These are phyloP conservation scores for Quercus gilva DNA, from an alignment of 306 rosid genomes.

Conservation along the genomic window DNA sequence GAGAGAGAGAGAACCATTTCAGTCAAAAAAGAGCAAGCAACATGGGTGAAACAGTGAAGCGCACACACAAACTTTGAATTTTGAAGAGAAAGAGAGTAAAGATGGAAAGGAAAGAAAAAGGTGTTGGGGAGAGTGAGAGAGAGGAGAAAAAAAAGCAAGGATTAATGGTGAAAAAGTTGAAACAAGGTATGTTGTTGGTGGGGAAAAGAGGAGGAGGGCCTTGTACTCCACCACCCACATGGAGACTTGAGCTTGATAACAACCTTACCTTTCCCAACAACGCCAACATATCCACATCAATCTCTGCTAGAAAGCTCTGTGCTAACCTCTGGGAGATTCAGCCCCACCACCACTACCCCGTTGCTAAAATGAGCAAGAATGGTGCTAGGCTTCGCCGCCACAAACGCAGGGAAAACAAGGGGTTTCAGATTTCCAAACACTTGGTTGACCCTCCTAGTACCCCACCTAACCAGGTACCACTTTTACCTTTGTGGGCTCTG, in stretches of 20 bases:
- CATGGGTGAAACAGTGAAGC: slow-evolving; percentile 10
- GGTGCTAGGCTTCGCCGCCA: slow-evolving; percentile 30
- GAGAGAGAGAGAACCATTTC: not conserved
- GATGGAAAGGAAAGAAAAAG: slow-evolving; percentile 30
- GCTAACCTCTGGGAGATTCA: slow-evolving; percentile 67
- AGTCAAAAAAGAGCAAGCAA: slow-evolving; percentile 3
- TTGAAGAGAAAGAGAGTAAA: slow-evolving; percentile 21
- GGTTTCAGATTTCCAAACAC: slow-evolving; percentile 19
- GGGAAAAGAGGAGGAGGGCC: slow-evolving; percentile 53
- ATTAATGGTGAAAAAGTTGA: slow-evolving; percentile 56
- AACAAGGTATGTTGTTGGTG: slow-evolving; percentile 33
- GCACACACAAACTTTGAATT: slow-evolving; percentile 10
- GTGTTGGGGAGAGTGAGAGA: slow-evolving; percentile 12
- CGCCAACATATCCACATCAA: slow-evolving; percentile 21
- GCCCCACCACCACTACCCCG: slow-evolving; percentile 42
- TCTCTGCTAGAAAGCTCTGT: slow-evolving; percentile 80
- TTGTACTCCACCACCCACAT: slow-evolving; percentile 71
- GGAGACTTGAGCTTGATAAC: slow-evolving; percentile 56
- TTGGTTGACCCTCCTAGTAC: slow-evolving; percentile 29
- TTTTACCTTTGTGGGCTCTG: slow-evolving; percentile 1
- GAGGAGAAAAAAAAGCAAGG: slow-evolving; percentile 30
- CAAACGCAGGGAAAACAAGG: slow-evolving; percentile 21
- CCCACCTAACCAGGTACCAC: slow-evolving; percentile 42
- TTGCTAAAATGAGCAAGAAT: slow-evolving; percentile 36
- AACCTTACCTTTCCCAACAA: slow-evolving; percentile 25